phyloP scores from a whole-genome alignment of 2,329 filamentous ascomycete genomes.

The Malbranchea zuffiana region DNA sequence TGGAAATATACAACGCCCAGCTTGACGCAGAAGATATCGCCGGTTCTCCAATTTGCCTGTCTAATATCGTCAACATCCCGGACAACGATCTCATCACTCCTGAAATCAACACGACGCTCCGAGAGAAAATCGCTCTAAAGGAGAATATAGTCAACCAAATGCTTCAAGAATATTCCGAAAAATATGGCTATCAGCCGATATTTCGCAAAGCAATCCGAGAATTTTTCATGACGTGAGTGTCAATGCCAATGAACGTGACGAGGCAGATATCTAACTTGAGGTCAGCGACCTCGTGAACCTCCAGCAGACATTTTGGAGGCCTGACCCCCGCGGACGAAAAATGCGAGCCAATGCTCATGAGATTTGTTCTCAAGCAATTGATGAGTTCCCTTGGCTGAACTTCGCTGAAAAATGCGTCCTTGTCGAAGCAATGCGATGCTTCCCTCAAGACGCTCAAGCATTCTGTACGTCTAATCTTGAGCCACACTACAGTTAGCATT shows the following conservation, averaged over 20 bases:
- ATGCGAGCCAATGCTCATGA: constrained; percentile 15
- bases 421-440: constrained; percentile 14
- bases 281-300: constrained; percentile 9
- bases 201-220: constrained; percentile 21
- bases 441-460: constrained; percentile 16
- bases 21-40: constrained; percentile 19
- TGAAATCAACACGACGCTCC: not conserved
- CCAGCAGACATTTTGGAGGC: constrained; percentile 18
- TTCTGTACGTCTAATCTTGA: constrained; percentile 19
- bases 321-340: constrained; percentile 14
- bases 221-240: constrained; percentile 21
- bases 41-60: constrained; percentile 16
- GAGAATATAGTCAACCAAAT: constrained; percentile 19
- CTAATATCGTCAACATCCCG: constrained; percentile 7
- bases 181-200: constrained; percentile 18
- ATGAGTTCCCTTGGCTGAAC: constrained; percentile 16
- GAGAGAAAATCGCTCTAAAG: constrained; percentile 13
- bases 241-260: not conserved
- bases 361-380: constrained; percentile 19
- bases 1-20: constrained; percentile 3
- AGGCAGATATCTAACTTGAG: not conserved
- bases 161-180: constrained; percentile 14
- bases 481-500: not conserved
- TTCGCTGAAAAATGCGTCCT: constrained; percentile 16
- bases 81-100: not conserved